phyloP scores from a whole-genome alignment of 139 green algal genomes.

The Asterochloris sp. region DNA sequence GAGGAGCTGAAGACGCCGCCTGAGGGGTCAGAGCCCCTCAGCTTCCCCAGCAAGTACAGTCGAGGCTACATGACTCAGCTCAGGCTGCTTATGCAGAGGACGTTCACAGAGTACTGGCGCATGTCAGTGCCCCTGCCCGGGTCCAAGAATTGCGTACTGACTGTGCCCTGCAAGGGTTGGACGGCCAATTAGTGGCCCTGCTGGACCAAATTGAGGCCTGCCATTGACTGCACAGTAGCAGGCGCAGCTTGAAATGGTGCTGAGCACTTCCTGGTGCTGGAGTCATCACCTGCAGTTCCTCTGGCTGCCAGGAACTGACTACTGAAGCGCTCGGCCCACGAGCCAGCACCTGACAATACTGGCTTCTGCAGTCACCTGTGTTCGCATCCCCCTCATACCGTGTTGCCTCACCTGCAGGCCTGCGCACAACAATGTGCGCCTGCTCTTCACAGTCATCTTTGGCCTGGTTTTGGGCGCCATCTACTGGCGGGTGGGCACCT shows the following conservation, averaged over 20 bases:
- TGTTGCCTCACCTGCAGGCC: background rate
- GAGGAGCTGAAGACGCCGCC: slow-evolving; percentile 7
- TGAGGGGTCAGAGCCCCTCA: slow-evolving; percentile 11
- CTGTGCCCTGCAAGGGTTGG: no score
- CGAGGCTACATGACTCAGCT: slow-evolving; percentile 9
- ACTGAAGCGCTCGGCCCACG: no score
- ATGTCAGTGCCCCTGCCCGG: background rate
- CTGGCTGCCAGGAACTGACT: no score
- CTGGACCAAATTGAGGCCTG: no score
- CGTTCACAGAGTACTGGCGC: slow-evolving; percentile 17
- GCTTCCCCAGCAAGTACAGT: slow-evolving; percentile 16
- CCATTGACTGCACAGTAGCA: no score
- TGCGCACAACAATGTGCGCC: slow-evolving; percentile 12
- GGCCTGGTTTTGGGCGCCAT: slow-evolving; percentile 36
- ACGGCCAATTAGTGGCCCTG: no score
- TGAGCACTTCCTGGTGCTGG: no score
- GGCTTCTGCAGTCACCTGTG: no score
- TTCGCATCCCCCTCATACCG: background rate
- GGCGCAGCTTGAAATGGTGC: no score
- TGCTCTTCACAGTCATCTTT: slow-evolving; percentile 39
- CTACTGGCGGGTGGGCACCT: slow-evolving; percentile 12
- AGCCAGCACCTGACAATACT: background rate
- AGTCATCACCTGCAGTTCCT: no score
- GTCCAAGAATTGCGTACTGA: no score
- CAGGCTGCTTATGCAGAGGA: slow-evolving; percentile 9